Percentiles rank a stretch among this genome's conserved stretches.
These are phyloP conservation scores for Plectranthus barbatus DNA, from an alignment of 257 asterid species.

Conservation along the genomic window DNA sequence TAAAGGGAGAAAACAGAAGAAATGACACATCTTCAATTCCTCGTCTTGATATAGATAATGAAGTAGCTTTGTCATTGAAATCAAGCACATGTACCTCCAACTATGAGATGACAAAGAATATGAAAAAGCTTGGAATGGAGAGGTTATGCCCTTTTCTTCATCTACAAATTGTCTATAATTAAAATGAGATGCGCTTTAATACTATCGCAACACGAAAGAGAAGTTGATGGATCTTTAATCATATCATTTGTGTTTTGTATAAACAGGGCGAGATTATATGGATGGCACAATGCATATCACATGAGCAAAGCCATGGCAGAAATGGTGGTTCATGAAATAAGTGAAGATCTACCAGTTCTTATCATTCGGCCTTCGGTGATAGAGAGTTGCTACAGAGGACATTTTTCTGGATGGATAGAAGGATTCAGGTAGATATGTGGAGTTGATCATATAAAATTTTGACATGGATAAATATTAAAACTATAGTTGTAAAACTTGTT, in stretches of 20 bases:
- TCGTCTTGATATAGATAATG: not conserved
- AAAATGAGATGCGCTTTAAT: too few species aligned
- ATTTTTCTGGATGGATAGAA: conserved; percentile 28
- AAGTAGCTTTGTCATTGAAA: not conserved
- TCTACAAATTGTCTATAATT: too few species aligned
- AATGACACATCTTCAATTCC: not conserved
- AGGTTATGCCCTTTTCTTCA: not conserved
- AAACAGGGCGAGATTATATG: not conserved
- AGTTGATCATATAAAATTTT: too few species aligned
- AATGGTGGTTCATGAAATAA: conserved; percentile 17
- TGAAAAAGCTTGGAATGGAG: conserved; percentile 5
- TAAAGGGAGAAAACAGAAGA: conserved; percentile 4
- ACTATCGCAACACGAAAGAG: too few species aligned
- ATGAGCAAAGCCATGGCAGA: conserved; percentile 29
- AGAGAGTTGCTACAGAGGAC: conserved; percentile 17
- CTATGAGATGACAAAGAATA: not conserved
- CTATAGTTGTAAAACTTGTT: too few species aligned
- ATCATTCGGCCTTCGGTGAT: conserved; percentile 19
- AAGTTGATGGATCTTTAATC: too few species aligned
- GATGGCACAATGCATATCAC: conserved; percentile 21
- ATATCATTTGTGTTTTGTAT: too few species aligned
- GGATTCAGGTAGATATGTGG: conserved; percentile 20
- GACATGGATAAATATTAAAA: too few species aligned
- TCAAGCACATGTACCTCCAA: not conserved
- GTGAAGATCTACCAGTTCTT: conserved; percentile 16